phyloP scores from a whole-genome alignment of 108 stramenopile genomes.

The Pseudonitzschia pungens region DNA sequence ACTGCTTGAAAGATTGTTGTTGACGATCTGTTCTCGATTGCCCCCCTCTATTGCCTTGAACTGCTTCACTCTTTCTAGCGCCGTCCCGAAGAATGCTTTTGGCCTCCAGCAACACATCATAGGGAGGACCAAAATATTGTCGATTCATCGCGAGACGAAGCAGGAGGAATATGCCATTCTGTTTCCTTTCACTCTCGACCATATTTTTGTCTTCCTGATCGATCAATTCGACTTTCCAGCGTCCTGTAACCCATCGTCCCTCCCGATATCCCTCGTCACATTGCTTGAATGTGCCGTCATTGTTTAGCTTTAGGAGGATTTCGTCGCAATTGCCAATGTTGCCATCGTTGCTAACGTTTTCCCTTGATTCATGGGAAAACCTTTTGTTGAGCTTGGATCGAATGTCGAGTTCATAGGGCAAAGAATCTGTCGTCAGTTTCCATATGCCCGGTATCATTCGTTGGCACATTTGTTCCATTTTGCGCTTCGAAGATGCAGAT shows the following conservation, averaged over 20 bases:
- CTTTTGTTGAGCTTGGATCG: slow-evolving; percentile 18
- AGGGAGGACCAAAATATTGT: slow-evolving; percentile 34
- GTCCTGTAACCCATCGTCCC: slow-evolving; percentile 26
- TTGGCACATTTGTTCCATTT: neutral
- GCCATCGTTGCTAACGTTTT: neutral
- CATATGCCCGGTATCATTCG: slow-evolving; percentile 16
- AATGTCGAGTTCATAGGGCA: slow-evolving; percentile 27
- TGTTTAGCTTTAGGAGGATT: slow-evolving; percentile 25
- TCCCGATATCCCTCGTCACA: slow-evolving; percentile 33
- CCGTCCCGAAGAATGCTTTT: neutral
- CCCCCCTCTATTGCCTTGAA: neutral
- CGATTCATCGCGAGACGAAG: slow-evolving; percentile 20
- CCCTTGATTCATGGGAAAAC: neutral
- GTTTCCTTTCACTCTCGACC: neutral
- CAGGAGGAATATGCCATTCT: neutral
- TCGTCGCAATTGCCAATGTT: neutral
- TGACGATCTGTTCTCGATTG: neutral
- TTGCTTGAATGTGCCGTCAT: slow-evolving; percentile 33
- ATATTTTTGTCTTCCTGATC: neutral
- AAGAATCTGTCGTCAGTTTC: slow-evolving; percentile 18
- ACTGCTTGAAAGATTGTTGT: neutral
- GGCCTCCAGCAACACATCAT: slow-evolving; percentile 22
- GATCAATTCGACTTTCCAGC: slow-evolving; percentile 9
- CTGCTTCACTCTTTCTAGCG: neutral
- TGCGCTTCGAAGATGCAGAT: neutral